A percentile compares a stretch with the other conserved stretches of the same genome.
Evolutionary conservation across 495 filamentous ascomycete genomes (phyloP).

Genomic region (Podospora australis): DNA sequence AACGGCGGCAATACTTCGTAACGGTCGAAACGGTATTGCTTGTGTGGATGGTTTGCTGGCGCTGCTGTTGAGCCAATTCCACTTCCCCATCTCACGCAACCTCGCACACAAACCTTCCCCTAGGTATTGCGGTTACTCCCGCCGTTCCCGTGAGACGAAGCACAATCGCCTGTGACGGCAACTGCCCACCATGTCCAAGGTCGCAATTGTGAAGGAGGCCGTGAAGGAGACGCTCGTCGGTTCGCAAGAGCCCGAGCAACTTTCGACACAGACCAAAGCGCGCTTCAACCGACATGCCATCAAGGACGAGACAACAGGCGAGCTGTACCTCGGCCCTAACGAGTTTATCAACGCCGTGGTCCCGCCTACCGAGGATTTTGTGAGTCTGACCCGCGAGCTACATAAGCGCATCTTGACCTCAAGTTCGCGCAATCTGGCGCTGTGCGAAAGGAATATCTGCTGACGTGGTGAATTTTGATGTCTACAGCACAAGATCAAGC

Average conservation of each 20-base stretch:
- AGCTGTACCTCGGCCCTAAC: slow-evolving; percentile 70
- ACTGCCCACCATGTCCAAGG: slow-evolving; percentile 29
- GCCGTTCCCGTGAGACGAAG: not conserved
- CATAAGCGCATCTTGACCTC: not conserved
- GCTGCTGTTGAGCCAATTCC: not conserved
- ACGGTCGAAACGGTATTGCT: not conserved
- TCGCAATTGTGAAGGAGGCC: slow-evolving; percentile 53
- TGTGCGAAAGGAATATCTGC: too few species aligned
- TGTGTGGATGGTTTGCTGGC: not conserved
- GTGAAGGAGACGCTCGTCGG: slow-evolving; percentile 77
- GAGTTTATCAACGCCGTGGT: slow-evolving; percentile 89
- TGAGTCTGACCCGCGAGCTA: slow-evolving; percentile 43
- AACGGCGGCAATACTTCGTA: not conserved
- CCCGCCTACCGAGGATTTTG: slow-evolving; percentile 82
- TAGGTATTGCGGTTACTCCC: too few species aligned
- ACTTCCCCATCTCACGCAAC: too few species aligned
- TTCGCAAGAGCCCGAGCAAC: slow-evolving; percentile 47
- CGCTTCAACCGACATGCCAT: slow-evolving; percentile 72
- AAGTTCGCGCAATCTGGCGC: too few species aligned
- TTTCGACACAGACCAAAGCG: slow-evolving; percentile 62
- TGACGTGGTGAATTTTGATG: slow-evolving; percentile 12
- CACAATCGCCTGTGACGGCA: not conserved
- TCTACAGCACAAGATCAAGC: slow-evolving; percentile 87
- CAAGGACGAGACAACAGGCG: slow-evolving; percentile 67
- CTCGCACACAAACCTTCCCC: too few species aligned